Evolutionary conservation across 1,284 basidiomycete species (phyloP), one percentile per base, ranked within the genome.

Genomic region (Boletellus deceptivus): DNA sequence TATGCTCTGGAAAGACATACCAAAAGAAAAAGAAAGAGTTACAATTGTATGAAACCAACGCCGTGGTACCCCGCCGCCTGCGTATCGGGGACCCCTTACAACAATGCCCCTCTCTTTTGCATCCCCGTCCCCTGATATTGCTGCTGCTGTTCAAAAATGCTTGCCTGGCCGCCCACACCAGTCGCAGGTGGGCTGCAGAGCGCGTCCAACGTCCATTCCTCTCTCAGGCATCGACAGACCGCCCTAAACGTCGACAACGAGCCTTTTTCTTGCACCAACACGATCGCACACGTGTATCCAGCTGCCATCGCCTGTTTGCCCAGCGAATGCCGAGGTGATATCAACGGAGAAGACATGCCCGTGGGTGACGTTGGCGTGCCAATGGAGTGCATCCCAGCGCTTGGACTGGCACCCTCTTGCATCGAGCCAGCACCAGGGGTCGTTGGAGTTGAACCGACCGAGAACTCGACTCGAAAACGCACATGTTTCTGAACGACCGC

Each of bases 221-320:
- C 78, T 60, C 85, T 80, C 60, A 96, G 67, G 55, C 78, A 77
- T 60, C 80, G 79, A 73, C 86, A 89, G 17, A 93, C 75, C 11
- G 77, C 72, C 67, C 84, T 84, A 74, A 95, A 93, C 45, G 87
- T 86, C 54, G 87, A 84, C 62, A 87, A 73, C 4, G 91, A 88
- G 14, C 93, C 93, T 70, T 93, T 95, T 75, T 96, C 93, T 59
- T 93, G 88, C 20, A 90, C 77, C 63, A 95, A 75, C 40, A 84
- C 80, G 55, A 91, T 77, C 27, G 75, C 77, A 48, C 69, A 72
- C 20, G 60, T 48, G n/a, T 63, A 67, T 8, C 59, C 57, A 4
- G 40, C 38, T 24, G 44, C 53, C 46, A 55, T 54, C 34, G 50
- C 48, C 31, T 57, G 57, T 48, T 51, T 63, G 4, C 48, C 52